Conservation (phyloP, 352 stramenopile genomes). For the Pythium scleroteichum region DNA sequence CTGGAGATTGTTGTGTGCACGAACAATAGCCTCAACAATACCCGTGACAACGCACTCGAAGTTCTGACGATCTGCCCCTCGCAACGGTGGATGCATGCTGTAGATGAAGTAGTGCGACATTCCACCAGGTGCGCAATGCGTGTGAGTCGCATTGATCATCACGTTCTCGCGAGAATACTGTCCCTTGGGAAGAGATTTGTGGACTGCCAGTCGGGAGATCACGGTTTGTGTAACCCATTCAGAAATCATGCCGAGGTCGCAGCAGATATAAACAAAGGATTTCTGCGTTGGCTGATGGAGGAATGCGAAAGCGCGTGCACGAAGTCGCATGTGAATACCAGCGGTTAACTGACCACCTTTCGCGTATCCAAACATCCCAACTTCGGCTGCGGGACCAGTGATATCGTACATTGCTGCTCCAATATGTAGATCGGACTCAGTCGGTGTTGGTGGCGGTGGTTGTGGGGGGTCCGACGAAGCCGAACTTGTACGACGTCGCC, state of each 20-base stretch:
- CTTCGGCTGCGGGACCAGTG: slow-evolving; percentile 77
- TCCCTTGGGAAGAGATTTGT: slow-evolving; percentile 41
- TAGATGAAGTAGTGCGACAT: slow-evolving; percentile 94
- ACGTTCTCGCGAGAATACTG: slow-evolving; percentile 77
- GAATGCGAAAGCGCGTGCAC: slow-evolving; percentile 83
- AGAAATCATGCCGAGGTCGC: slow-evolving; percentile 89
- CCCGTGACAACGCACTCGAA: slow-evolving; percentile 90
- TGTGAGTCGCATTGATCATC: slow-evolving; percentile 91
- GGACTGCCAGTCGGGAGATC: slow-evolving; percentile 49
- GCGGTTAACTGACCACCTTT: slow-evolving; percentile 73
- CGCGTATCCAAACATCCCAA: slow-evolving; percentile 89
- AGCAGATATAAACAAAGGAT: slow-evolving; percentile 81
- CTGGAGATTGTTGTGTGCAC: slow-evolving; percentile 77
- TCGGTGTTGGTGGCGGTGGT: slow-evolving; percentile 19
- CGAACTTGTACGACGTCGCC: slow-evolving; percentile 18
- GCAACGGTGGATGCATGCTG: slow-evolving; percentile 77
- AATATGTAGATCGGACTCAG: slow-evolving; percentile 41
- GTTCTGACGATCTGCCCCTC: slow-evolving; percentile 76
- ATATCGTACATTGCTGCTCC: slow-evolving; percentile 86
- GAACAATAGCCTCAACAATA: slow-evolving; percentile 81
- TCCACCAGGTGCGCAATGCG: slow-evolving; percentile 87
- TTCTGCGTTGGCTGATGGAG: slow-evolving; percentile 32
- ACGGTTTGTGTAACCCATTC: slow-evolving; percentile 88
- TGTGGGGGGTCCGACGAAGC: slow-evolving; percentile 12
- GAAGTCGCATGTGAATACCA: slow-evolving; percentile 87